Evolutionary conservation across 768 basidiomycete species (phyloP), one percentile per base, ranked within the genome.

Genomic region (Podaxis mareebaensis): DNA sequence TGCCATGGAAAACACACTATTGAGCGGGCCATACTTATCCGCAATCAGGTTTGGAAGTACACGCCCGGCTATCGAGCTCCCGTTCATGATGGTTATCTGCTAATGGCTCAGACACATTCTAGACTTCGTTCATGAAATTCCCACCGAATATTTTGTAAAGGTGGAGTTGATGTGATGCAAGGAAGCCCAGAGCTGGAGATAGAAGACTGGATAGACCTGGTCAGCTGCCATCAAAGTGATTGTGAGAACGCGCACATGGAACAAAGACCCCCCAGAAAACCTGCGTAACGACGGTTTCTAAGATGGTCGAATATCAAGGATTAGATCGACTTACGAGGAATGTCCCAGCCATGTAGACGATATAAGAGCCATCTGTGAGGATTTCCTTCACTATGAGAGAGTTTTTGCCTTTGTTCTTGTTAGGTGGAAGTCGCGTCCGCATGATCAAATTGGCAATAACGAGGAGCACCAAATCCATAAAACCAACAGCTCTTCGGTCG

Each of bases 1-100:
- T 54, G 28, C 10, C 44, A 42, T 62, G 30, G 33, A 11, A 49
- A 44, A 66, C 76, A n/a, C 61, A 79, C 82, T 75, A 67, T 83
- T 85, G 57, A 85, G 69, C 17, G 81, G 79, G 0, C 85, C 85
- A 66, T 76, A 77, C 17, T 68, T 66, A 67, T 85, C 83, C 17
- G 83, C 84, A 52, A 84, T 65, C 63, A 83, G 75, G 70, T 85
- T 85, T 0, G 87, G 86, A 3, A 88, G 64, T 6, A 81, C 81
- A 46, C 87, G 79, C n/a, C 87, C 87, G 64, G 85, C 75, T n/a
- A 85, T 71, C 26, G 82, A 83, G 2, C 81, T 77, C 2, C 74
- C 83, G 63, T 85, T 85, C 76, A 85, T 78, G 20, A 85, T 75
- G 0, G 83, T 78, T 38, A 85, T 77, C 83, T 83, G 61, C n/a